Conservation (phyloP, 176 grass and related monocot species). For the Avena insularis region DNA sequence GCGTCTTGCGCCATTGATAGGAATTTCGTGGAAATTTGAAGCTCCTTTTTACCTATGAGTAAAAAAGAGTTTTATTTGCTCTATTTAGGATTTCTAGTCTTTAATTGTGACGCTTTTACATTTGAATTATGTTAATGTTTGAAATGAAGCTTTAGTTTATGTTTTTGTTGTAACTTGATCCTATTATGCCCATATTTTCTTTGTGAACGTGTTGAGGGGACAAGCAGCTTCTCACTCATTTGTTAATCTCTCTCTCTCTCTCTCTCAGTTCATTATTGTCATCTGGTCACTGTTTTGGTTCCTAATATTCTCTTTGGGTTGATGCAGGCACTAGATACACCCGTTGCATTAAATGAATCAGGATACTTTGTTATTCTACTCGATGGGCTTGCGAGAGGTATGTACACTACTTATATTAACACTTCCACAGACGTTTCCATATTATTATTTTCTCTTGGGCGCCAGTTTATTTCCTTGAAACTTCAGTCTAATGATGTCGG, state of each 20-base stretch:
- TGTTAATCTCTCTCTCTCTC: too few species aligned
- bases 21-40: not conserved
- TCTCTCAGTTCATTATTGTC: not conserved
- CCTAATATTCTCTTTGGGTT: slow-evolving; percentile 41
- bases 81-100: not conserved
- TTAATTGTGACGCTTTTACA: not conserved
- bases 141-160: not conserved
- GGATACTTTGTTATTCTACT: slow-evolving; percentile 67
- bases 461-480: not conserved
- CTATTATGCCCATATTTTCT: not conserved
- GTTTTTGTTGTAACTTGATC: not conserved
- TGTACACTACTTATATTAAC: slow-evolving; percentile 25
- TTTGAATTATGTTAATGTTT: not conserved
- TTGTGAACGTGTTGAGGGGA: too few species aligned
- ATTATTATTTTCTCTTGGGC: slow-evolving; percentile 9
- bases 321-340: slow-evolving; percentile 72
- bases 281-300: slow-evolving; percentile 33
- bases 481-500: not conserved
- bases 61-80: not conserved
- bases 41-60: not conserved
- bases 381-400: slow-evolving; percentile 71
- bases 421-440: not conserved
- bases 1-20: not conserved
- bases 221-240: too few species aligned
- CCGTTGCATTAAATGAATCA: slow-evolving; percentile 51